Evolutionary conservation across 202 grass and related monocot genomes (phyloP).

Genomic region (Zizania palustris): DNA sequence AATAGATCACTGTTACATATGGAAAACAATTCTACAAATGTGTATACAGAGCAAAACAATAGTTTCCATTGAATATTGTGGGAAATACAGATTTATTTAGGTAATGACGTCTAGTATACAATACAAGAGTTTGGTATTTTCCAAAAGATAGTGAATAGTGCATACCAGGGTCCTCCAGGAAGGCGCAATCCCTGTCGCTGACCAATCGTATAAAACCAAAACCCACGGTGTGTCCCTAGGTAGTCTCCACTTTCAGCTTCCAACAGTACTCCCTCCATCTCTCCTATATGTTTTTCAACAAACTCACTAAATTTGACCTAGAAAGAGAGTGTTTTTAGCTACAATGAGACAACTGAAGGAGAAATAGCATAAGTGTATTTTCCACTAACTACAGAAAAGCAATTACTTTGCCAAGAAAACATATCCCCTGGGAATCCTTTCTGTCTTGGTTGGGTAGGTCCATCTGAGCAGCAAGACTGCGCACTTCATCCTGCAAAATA

Average conservation of each 20-base stretch:
- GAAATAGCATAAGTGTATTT: conserved; percentile 12
- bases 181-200: conserved; percentile 83
- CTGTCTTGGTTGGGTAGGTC: conserved; percentile 81
- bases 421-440: conserved; percentile 97
- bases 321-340: conserved; percentile 13
- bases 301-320: conserved; percentile 99
- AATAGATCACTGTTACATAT: not conserved
- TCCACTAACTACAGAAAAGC: conserved; percentile 4
- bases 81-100: conserved; percentile 22
- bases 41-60: not conserved
- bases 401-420: conserved; percentile 90
- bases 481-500: conserved; percentile 76
- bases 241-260: conserved; percentile 97
- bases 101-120: not conserved
- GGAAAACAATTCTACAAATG: not conserved
- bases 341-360: conserved; percentile 1
- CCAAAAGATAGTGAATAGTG: not conserved
- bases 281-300: conserved; percentile 90
- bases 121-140: conserved; percentile 6
- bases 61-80: not conserved
- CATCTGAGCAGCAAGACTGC: conserved; percentile 67
- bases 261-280: conserved; percentile 77
- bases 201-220: conserved; percentile 99
- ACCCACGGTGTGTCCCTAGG: conserved; percentile 77
- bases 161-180: conserved; percentile 94